Conservation (phyloP, 257 asterid species). For the Gentiana macrophylla region DNA sequence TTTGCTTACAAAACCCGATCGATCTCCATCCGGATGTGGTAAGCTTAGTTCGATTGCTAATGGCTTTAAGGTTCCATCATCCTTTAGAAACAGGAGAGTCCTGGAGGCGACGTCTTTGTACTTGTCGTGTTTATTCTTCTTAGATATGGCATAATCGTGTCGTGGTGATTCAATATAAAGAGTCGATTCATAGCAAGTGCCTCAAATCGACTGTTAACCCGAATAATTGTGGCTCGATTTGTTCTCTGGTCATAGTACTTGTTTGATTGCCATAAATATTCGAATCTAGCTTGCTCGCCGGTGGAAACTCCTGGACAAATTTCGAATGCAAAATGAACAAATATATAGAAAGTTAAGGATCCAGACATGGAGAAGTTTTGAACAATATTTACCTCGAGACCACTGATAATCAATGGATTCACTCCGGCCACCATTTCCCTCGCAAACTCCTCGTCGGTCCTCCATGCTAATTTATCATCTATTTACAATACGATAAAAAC, state of each 20-base stretch:
- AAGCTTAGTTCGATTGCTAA: conserved; percentile 67
- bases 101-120: conserved; percentile 56
- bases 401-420: conserved; percentile 50
- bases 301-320: conserved; percentile 56
- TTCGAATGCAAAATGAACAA: neutral
- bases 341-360: too few species aligned
- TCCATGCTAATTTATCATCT: conserved; percentile 64
- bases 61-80: conserved; percentile 57
- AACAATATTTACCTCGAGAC: conserved; percentile 44
- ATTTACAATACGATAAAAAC: conserved; percentile 1
- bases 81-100: conserved; percentile 53
- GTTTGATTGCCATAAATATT: conserved; percentile 43
- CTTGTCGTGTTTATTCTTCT: conserved; percentile 45
- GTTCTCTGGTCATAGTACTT: conserved; percentile 40
- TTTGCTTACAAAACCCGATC: conserved; percentile 39
- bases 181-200: conserved; percentile 37
- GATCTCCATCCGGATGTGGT: conserved; percentile 60
- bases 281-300: conserved; percentile 51
- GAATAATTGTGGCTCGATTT: conserved; percentile 35
- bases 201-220: conserved; percentile 42
- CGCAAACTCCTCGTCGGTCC: conserved; percentile 68
- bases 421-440: conserved; percentile 82
- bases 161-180: conserved; percentile 66
- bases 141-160: conserved; percentile 50
- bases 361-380: too few species aligned